Evolutionary conservation across 768 basidiomycete species (phyloP), one percentile per base, ranked within the genome.

Genomic region (Mycena haematopus): DNA sequence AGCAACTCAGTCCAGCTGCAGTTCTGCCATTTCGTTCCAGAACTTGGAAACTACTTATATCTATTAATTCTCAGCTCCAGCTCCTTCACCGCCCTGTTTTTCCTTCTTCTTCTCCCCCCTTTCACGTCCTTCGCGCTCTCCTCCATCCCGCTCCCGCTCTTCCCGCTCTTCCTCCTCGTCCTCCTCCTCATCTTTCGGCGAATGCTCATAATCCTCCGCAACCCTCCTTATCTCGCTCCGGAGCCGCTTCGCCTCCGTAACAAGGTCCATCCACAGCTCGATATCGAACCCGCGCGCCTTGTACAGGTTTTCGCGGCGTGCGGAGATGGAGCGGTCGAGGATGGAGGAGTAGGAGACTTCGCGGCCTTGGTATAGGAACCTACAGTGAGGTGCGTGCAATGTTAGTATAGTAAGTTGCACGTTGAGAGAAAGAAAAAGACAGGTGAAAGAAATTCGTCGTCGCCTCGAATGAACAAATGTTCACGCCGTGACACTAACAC

Each of bases 311-410:
- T 84, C 78, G 29, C 86, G 83, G 0, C 86, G 79, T 8, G 84
- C 73, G 3, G 86, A 86, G 22, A 90, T 81, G 0, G 85, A 87
- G 13, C 80, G 77, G 59, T 85, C 79, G 11, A 90, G 77, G 4
- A 89, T 79, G 29, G 87, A 87, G 9, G 85, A 81, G 69, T 89
- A 89, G 0, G 86, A 87, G 0, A 89, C 86, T 70, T 88, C 86
- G 15, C 85, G 79, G 3, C 84, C 84, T 73, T 84, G 83, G 70
- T 86, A 85, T 0, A 86, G 72, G 69, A 87, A 86, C 83, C 82
- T 84, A n/a, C n/a, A n/a, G n/a, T n/a, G 56, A 9, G 13, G n/a
- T 8, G 10, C 25, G 27, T 29, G 27, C 13, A 42, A 42, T 36
- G 35, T 6, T 15, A 25, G 13, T 2, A 31, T 4, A 31, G 9